A percentile compares a stretch with the other conserved stretches of the same genome.
phyloP scores from a whole-genome alignment of 2,329 filamentous ascomycete species.

The Monosporascus ibericus region DNA sequence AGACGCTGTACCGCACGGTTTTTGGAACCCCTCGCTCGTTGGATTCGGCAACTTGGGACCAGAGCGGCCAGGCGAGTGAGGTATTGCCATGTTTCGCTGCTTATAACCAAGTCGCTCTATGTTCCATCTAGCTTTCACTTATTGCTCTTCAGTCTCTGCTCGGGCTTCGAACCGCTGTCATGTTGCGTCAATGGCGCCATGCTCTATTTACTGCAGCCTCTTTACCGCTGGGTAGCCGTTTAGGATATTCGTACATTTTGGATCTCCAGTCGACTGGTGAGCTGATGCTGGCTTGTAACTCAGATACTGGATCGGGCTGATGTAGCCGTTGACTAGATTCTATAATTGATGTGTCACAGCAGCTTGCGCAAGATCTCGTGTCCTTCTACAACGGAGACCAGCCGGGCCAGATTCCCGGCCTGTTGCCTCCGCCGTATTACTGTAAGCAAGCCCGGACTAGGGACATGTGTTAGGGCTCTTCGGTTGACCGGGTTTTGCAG shows the following conservation, averaged over 20 bases:
- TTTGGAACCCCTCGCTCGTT: not conserved
- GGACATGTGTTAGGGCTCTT: not conserved
- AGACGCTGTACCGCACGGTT: too few relatives aligned
- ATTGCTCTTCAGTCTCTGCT: not conserved
- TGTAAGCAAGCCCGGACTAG: conserved; percentile 32
- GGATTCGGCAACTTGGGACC: not conserved
- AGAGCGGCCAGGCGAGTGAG: not conserved
- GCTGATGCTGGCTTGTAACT: not conserved
- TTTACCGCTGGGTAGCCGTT: not conserved
- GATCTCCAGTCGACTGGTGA: not conserved
- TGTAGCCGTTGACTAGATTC: conserved; percentile 35
- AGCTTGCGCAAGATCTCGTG: conserved; percentile 47
- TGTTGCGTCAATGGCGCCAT: not conserved
- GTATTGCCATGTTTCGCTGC: not conserved
- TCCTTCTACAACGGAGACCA: conserved; percentile 42
- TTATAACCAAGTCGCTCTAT: not conserved
- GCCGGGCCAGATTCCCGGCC: conserved; percentile 43
- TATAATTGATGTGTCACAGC: conserved; percentile 40
- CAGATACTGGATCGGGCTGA: not conserved
- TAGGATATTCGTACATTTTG: not conserved
- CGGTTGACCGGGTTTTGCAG: conserved; percentile 25
- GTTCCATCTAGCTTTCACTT: not conserved
- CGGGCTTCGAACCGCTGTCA: not conserved
- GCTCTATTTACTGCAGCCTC: not conserved
- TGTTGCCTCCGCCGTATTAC: conserved; percentile 49